Evolutionary conservation across 768 basidiomycete species (phyloP), one percentile per base, ranked within the genome.

Genomic region (Tricholoma flavovirens): DNA sequence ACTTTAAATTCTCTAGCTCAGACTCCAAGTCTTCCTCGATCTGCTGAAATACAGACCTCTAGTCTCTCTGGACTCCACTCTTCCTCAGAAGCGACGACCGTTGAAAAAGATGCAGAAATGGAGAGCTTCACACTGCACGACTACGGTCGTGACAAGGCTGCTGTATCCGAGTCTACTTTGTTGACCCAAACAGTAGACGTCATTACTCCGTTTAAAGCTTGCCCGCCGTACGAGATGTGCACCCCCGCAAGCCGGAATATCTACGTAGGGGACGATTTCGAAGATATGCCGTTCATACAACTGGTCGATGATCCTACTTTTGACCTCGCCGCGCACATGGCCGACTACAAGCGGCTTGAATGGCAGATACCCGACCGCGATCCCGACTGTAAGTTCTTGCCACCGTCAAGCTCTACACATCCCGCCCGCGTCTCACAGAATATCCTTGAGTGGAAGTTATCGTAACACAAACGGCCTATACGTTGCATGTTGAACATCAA

Each of bases 221-320:
- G 65, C 60, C 72, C 80, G 0, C 60, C 66, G 5, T 87, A 88
- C 62, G 84, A 87, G 60, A 71, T 75, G 1, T 86, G 83, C 62
- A 72, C 83, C 2, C 82, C 85, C 1, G 59, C 74, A 2, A 60
- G 64, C 10, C 73, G 75, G 46, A 83, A 73, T 46, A 69, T 83
- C 14, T 73, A 76, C 45, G 70, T 73, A 15, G 84, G 82, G 3
- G 86, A 88, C 57, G 87, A 88, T 56, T 69, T 80, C 5, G 71
- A 75, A 56, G 66, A 70, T 19, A 77, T 87, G 74, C 73, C 75
- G 2, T 89, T 87, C 64, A 67, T 87, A 5, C 86, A 86, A 1
- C 81, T 81, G 52, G 73, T 79, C 0, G 86, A 89, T 61, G 86
- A 88, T 43, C 74, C 76, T 2, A 61, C 48, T 0, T 90, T 89